These are phyloP conservation scores for Daldinia childiae DNA, from an alignment of 495 filamentous ascomycete genomes.

Conservation along the genomic window DNA sequence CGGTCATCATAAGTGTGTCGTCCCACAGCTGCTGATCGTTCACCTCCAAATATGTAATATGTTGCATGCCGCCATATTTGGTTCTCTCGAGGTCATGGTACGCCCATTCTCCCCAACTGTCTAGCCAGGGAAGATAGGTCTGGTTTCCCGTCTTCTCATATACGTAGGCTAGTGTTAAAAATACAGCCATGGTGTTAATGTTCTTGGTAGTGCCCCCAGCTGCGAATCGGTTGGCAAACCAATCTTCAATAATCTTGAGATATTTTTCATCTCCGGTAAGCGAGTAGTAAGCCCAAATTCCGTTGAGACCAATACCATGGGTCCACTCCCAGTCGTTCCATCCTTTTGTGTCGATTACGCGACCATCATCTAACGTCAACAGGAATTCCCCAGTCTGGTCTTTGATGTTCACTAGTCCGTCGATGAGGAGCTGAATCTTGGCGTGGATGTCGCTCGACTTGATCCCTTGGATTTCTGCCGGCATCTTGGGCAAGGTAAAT, in stretches of 20 bases:
- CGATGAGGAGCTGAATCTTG: slow-evolving; percentile 68
- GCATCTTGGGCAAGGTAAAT: slow-evolving; percentile 46
- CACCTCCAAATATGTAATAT: slow-evolving; percentile 70
- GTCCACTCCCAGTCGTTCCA: slow-evolving; percentile 87
- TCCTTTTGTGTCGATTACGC: slow-evolving; percentile 80
- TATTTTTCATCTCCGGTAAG: slow-evolving; percentile 63
- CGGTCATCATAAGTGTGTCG: slow-evolving; percentile 84
- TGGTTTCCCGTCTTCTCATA: slow-evolving; percentile 72
- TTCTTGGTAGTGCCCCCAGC: slow-evolving; percentile 79
- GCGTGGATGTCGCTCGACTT: slow-evolving; percentile 60
- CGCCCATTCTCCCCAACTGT: slow-evolving; percentile 79
- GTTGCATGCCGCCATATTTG: slow-evolving; percentile 76
- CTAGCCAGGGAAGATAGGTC: slow-evolving; percentile 73
- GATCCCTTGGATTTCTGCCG: slow-evolving; percentile 51
- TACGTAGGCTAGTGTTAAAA: slow-evolving; percentile 74
- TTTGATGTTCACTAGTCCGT: slow-evolving; percentile 74
- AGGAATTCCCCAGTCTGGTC: slow-evolving; percentile 76
- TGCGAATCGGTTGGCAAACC: slow-evolving; percentile 71
- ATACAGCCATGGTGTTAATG: slow-evolving; percentile 81
- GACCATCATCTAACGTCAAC: slow-evolving; percentile 70
- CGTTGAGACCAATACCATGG: slow-evolving; percentile 78
- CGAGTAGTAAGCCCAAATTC: slow-evolving; percentile 80
- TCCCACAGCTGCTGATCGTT: slow-evolving; percentile 80
- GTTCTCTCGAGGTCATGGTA: slow-evolving; percentile 76
- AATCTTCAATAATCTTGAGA: slow-evolving; percentile 69